A percentile compares a stretch with the other conserved stretches of the same genome.
Conservation (phyloP, 306 rosid species). For the Glycyrrhiza uralensis region DNA sequence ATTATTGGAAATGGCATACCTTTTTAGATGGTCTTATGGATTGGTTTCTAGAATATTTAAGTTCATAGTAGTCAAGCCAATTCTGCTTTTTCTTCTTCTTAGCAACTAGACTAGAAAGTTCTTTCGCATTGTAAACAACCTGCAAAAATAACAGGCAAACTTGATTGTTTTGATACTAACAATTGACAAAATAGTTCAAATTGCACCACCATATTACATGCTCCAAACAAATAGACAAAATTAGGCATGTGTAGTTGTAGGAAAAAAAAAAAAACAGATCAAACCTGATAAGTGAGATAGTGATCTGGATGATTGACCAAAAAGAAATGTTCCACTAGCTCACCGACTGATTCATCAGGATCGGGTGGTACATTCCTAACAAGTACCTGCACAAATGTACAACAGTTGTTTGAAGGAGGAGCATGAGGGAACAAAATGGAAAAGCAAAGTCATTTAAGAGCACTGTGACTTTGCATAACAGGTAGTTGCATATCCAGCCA, state of each 20-base stretch:
- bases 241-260: not conserved
- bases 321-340: slow-evolving; percentile 98
- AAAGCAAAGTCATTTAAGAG: not conserved
- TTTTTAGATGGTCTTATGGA: slow-evolving; percentile 56
- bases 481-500: not conserved
- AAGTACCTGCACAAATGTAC: slow-evolving; percentile 56
- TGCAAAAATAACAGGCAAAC: slow-evolving; percentile 34
- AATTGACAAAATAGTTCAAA: not conserved
- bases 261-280: not conserved
- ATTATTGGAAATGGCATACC: slow-evolving; percentile 47
- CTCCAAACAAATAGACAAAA: not conserved
- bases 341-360: slow-evolving; percentile 80
- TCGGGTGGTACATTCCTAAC: slow-evolving; percentile 97
- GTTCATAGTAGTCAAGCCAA: slow-evolving; percentile 90
- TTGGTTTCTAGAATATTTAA: slow-evolving; percentile 70
- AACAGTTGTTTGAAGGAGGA: slow-evolving; percentile 7
- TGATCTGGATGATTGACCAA: slow-evolving; percentile 95
- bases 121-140: slow-evolving; percentile 83
- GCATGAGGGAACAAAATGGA: not conserved
- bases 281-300: slow-evolving; percentile 86
- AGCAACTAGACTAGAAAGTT: slow-evolving; percentile 67
- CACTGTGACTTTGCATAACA: not conserved
- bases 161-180: not conserved
- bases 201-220: not conserved
- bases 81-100: slow-evolving; percentile 74